A percentile compares a stretch with the other conserved stretches of the same genome.
Conservation (phyloP, 2,329 filamentous ascomycete genomes). For the Parastagonospora avenae region DNA sequence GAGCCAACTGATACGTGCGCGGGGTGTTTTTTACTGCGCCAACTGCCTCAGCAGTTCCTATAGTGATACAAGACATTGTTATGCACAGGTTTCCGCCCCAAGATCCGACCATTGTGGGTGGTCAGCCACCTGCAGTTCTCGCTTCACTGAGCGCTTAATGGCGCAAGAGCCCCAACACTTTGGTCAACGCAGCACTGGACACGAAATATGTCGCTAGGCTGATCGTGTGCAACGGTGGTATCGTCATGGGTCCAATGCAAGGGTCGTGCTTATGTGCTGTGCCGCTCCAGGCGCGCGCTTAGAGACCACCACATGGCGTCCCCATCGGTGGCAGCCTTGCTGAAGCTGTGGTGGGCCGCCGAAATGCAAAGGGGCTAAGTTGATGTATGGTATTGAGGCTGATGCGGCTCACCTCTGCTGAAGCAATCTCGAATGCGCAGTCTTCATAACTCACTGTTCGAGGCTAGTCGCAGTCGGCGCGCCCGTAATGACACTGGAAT, state of each 20-base stretch:
- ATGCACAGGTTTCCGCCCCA: neutral
- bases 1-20: too few relatives aligned
- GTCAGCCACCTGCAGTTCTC: neutral
- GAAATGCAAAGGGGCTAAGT: neutral
- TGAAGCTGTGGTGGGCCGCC: neutral
- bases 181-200: neutral
- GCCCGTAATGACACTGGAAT: too few relatives aligned
- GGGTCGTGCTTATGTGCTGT: neutral
- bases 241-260: neutral
- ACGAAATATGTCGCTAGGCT: neutral
- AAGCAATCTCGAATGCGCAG: too few relatives aligned
- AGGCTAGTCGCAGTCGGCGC: too few relatives aligned
- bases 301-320: neutral
- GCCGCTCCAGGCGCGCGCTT: slow-evolving; percentile 1
- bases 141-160: slow-evolving; percentile 4
- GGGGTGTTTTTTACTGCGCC: too few relatives aligned
- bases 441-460: too few relatives aligned
- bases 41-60: too few relatives aligned
- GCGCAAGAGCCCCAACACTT: neutral
- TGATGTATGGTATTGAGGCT: too few relatives aligned
- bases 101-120: neutral
- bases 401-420: too few relatives aligned
- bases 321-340: neutral
- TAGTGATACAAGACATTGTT: neutral
- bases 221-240: neutral